Conservation (phyloP, 495 filamentous ascomycete species). For the Lasiosphaeriaceae sp. region DNA sequence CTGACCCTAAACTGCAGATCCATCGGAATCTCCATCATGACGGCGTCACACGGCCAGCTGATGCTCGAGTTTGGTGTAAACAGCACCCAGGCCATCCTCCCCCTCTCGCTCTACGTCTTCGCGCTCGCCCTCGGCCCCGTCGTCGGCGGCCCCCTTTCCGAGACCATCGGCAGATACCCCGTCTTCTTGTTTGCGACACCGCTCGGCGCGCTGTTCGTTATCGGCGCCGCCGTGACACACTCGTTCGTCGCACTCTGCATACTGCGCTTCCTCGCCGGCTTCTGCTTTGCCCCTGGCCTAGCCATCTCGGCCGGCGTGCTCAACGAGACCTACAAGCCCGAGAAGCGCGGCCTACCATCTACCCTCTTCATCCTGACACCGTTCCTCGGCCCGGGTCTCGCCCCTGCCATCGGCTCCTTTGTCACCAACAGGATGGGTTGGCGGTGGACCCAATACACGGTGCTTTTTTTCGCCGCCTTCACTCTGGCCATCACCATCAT, state of each 20-base stretch:
- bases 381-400: constrained; percentile 55
- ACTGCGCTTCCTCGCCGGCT: constrained; percentile 60
- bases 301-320: constrained; percentile 53
- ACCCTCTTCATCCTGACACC: constrained; percentile 52
- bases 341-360: constrained; percentile 41
- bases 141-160: constrained; percentile 56
- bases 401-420: constrained; percentile 62
- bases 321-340: constrained; percentile 48
- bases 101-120: constrained; percentile 53
- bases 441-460: constrained; percentile 55
- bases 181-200: constrained; percentile 50
- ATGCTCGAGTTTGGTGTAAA: constrained; percentile 44
- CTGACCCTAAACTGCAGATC: constrained; percentile 33
- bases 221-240: constrained; percentile 57
- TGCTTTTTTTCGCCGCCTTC: constrained; percentile 41
- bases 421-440: constrained; percentile 53
- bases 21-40: constrained; percentile 51
- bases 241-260: constrained; percentile 53
- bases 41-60: constrained; percentile 41
- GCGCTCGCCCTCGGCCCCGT: constrained; percentile 58
- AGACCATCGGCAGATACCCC: constrained; percentile 49
- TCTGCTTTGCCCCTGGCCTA: constrained; percentile 51
- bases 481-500: constrained; percentile 39
- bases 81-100: constrained; percentile 50
- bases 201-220: constrained; percentile 56